Evolutionary conservation across 176 grass and related monocot species (phyloP).

Genomic region (Chrysopogon serrulatus): DNA sequence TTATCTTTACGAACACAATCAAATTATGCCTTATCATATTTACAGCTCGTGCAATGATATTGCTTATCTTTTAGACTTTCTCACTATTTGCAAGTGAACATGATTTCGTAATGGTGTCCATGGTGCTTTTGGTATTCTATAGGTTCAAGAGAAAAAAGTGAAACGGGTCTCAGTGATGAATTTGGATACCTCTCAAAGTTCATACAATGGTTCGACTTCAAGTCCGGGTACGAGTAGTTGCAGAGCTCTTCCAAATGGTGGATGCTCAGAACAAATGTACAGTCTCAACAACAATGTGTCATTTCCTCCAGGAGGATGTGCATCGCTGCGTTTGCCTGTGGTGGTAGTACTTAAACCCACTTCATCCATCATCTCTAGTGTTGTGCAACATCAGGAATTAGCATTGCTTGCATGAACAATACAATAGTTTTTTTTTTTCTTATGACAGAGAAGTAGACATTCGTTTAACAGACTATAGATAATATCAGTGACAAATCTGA

Average conservation of each 20-base stretch:
- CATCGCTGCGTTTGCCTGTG: constrained; percentile 77
- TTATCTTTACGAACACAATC: neutral
- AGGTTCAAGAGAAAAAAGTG: constrained; percentile 96
- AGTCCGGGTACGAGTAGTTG: constrained; percentile 41
- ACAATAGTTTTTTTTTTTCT: neutral
- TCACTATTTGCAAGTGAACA: neutral
- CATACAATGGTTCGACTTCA: constrained; percentile 28
- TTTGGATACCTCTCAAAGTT: constrained; percentile 52
- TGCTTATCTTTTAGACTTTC: constrained; percentile 5
- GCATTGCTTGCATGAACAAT: neutral
- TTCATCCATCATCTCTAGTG: constrained; percentile 31
- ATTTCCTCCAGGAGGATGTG: constrained; percentile 69
- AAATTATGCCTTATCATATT: constrained; percentile 7
- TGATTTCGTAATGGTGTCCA: neutral
- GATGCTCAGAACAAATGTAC: constrained; percentile 30
- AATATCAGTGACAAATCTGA: constrained; percentile 16
- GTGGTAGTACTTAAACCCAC: constrained; percentile 60
- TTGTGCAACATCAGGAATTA: constrained; percentile 8
- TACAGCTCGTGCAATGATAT: neutral
- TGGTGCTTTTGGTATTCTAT: constrained; percentile 21
- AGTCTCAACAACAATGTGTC: constrained; percentile 23
- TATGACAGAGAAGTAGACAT: neutral
- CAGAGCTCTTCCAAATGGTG: constrained; percentile 60
- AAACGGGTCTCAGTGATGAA: constrained; percentile 73
- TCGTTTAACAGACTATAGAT: constrained; percentile 7